phyloP scores from a whole-genome alignment of 73 alveolate genomes.

The Tetrahymena malaccensis region DNA sequence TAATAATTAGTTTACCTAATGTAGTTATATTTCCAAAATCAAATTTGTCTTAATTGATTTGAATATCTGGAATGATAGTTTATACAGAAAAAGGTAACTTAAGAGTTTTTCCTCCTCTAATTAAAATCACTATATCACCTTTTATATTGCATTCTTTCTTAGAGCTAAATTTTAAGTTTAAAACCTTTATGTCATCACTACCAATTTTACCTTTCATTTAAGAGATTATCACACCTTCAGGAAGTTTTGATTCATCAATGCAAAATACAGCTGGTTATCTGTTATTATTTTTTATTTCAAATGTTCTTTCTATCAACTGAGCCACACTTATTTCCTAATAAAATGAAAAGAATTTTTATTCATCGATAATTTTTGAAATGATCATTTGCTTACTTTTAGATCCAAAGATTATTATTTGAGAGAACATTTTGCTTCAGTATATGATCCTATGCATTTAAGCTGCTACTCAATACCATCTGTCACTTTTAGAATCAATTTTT shows the following conservation, averaged over 20 bases:
- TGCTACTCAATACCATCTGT: slow-evolving; percentile 79
- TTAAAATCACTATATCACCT: slow-evolving; percentile 80
- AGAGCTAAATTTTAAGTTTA: slow-evolving; percentile 71
- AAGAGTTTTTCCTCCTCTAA: slow-evolving; percentile 92
- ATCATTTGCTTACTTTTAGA: slow-evolving; percentile 16
- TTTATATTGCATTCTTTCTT: slow-evolving; percentile 78
- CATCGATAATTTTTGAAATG: too few species aligned
- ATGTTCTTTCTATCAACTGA: slow-evolving; percentile 54
- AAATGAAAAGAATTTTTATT: neutral
- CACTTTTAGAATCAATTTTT: slow-evolving; percentile 72
- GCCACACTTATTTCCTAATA: slow-evolving; percentile 64
- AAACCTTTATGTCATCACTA: slow-evolving; percentile 64
- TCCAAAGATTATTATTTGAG: slow-evolving; percentile 60
- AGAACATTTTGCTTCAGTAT: slow-evolving; percentile 76
- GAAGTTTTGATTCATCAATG: slow-evolving; percentile 39
- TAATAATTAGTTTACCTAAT: neutral
- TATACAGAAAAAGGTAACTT: slow-evolving; percentile 76
- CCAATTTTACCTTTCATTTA: slow-evolving; percentile 70
- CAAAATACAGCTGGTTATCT: slow-evolving; percentile 71
- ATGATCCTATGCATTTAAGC: slow-evolving; percentile 80
- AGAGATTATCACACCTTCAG: slow-evolving; percentile 59
- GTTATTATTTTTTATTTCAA: slow-evolving; percentile 59
- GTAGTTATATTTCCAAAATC: slow-evolving; percentile 94
- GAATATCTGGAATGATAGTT: slow-evolving; percentile 91
- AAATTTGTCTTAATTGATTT: slow-evolving; percentile 80